A percentile compares a stretch with the other conserved stretches of the same genome.
Conservation (phyloP, 2,329 filamentous ascomycete genomes). For the Didymella lethalis region DNA sequence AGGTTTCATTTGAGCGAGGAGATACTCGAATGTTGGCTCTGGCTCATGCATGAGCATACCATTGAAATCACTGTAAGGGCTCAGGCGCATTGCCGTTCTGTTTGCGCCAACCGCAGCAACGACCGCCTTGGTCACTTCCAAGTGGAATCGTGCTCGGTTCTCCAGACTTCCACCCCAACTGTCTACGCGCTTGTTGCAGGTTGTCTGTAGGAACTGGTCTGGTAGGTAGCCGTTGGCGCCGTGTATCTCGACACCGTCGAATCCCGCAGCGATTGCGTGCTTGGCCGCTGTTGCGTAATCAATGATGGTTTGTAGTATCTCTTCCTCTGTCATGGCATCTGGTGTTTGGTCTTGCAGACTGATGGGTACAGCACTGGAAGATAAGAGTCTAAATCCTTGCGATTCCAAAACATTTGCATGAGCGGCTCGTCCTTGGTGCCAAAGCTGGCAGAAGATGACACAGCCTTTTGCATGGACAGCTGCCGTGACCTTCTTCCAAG, state of each 20-base stretch:
- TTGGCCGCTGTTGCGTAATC: slow-evolving; percentile 53
- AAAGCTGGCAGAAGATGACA: slow-evolving; percentile 68
- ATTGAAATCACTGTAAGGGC: slow-evolving; percentile 68
- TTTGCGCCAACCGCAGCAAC: slow-evolving; percentile 60
- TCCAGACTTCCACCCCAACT: slow-evolving; percentile 57
- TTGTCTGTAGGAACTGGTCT: slow-evolving; percentile 69
- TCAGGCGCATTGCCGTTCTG: slow-evolving; percentile 65
- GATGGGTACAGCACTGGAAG: slow-evolving; percentile 46
- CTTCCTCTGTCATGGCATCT: slow-evolving; percentile 43
- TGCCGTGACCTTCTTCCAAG: slow-evolving; percentile 66
- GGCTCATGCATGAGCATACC: slow-evolving; percentile 69
- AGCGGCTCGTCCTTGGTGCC: slow-evolving; percentile 64
- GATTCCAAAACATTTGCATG: slow-evolving; percentile 41
- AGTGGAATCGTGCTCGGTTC: slow-evolving; percentile 59
- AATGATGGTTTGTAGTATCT: slow-evolving; percentile 44
- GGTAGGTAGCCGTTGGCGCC: slow-evolving; percentile 72
- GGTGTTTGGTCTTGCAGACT: slow-evolving; percentile 36
- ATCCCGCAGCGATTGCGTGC: slow-evolving; percentile 59
- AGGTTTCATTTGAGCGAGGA: slow-evolving; percentile 1
- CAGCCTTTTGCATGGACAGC: slow-evolving; percentile 67
- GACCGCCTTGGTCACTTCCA: slow-evolving; percentile 62
- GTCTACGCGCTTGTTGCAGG: slow-evolving; percentile 61
- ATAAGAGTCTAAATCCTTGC: slow-evolving; percentile 38
- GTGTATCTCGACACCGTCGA: slow-evolving; percentile 67
- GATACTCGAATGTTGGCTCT: slow-evolving; percentile 58